Base-by-base conservation (phyloP, 805 yeast genomes). In the Ogataea dorogensis region DNA sequence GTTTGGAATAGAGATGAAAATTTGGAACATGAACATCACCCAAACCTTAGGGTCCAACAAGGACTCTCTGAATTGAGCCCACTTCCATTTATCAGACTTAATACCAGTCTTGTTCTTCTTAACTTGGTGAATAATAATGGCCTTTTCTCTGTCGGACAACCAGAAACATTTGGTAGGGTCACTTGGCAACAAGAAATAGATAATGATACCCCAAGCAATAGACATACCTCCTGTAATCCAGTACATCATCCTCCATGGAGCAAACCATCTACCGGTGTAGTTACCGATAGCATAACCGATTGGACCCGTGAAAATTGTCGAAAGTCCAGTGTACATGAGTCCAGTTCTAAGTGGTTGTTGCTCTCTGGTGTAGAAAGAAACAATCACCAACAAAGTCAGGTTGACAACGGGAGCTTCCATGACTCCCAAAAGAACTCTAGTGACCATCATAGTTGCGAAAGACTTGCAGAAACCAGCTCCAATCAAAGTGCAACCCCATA, bases 191-290 rank as follows among this genome's bases (percentile, higher is more conserved):
- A 59, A 44, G 75, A 67, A 19, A 64, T 43, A 46, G 22, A 51
- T 45, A n/a, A 49, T 41, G 5, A 70, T 36, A 5, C 83, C 84
- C 25, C 77, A 54, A 7, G 70, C 50, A 5, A 78, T 57, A 4
- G 86, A 78, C 49, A 75, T 65, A 8, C 67, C 58, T 16, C 89
- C 91, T 27, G 76, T 70, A 24, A 79, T 65, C 40, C 81, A 58
- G 52, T 73, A 81, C 8, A 79, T 57, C 7, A 75, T 59, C 49
- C 74, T 75, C 88, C 88, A 82, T 3, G 80, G 68, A 3, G 57
- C 64, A 11, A 77, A 59, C 28, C 63, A 72, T 13, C 55, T 31
- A n/a, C 54, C 59, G 11, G 51, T 58, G 44, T 68, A 59, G 5
- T 38, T 68, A 4, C 61, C 67, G 5, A 77, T 58, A n/a, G 68